Base-by-base conservation (phyloP, 164 flowering plant species). In the Liriodendron chinense region DNA sequence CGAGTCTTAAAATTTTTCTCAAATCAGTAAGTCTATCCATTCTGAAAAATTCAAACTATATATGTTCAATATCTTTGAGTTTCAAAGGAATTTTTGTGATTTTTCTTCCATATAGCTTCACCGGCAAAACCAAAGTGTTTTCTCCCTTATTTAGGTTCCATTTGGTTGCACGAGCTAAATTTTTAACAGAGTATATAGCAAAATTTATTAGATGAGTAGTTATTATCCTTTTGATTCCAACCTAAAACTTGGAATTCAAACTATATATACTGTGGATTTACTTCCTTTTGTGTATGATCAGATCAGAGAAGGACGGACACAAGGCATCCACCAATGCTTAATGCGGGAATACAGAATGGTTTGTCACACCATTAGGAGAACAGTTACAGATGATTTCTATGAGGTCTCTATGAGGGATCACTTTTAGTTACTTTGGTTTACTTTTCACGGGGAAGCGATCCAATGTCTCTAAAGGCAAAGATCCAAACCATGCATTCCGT, bases 241-340 rank as follows among this genome's bases (percentile, higher is more conserved):
- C 57, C 8, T 50, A 8, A 50, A 1, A 8, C 8, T 50, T 50
- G 8, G 14, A 50, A 0, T 8, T 50, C 8, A n/a, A n/a, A 4
- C 21, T 7, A 18, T 62, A 4, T 21, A 14, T 5, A 65, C 22
- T 65, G 9, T 22, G 18, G 24, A 10, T 2, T 65, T 22, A 65
- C 5, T 65, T 7, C 14, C 10, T 12, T 22, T 65, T 7, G 7
- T 3, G 69, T 12, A 18, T 67, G 48, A 26, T 47, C 92, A n/a
- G 98, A 89, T 95, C 61, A 87, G 98, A 85, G 93, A 88, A 84
- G 96, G 98, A 10, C 85, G 97, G 81, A 85, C 88, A 22, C 91
- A 89, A 82, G 93, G 94, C 72, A 78, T 95, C 74, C 93, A 92
- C 47, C 90, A 87, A 76, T 95, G 98, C 81, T 92, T 93, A 76